phyloP scores from a whole-genome alignment of 2,329 filamentous ascomycete species.

The Clonostachys solani region DNA sequence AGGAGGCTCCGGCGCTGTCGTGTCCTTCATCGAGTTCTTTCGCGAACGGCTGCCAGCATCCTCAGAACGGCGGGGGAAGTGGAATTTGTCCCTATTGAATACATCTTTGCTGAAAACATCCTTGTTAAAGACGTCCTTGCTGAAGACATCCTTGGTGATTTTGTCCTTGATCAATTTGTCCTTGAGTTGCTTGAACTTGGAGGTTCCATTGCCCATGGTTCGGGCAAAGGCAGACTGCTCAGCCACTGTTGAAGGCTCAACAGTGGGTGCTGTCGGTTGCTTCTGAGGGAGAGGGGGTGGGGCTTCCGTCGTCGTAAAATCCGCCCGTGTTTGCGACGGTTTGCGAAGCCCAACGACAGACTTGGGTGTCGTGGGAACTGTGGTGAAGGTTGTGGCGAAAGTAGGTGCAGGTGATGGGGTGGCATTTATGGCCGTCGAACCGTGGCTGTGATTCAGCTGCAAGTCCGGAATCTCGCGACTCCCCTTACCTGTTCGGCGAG shows the following conservation, averaged over 20 bases:
- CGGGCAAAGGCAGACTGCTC: constrained; percentile 6
- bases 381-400: constrained; percentile 3
- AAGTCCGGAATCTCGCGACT: constrained; percentile 42
- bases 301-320: too few relatives aligned
- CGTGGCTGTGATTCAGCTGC: constrained; percentile 42
- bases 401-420: constrained; percentile 12
- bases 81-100: constrained; percentile 10
- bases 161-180: constrained; percentile 1
- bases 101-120: too few relatives aligned
- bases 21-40: too few relatives aligned
- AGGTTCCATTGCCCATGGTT: constrained; percentile 24
- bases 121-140: too few relatives aligned
- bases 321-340: too few relatives aligned
- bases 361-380: constrained; percentile 5
- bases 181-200: constrained; percentile 23
- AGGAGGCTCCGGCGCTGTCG: too few relatives aligned
- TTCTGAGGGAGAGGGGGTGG: constrained; percentile 10
- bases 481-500: constrained; percentile 44
- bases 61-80: constrained; percentile 12
- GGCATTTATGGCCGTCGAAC: constrained; percentile 33
- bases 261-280: constrained; percentile 2
- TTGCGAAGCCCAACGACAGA: constrained; percentile 1
- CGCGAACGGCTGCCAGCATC: constrained; percentile 3
- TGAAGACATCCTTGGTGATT: too few relatives aligned
- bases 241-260: background rate